phyloP scores from a whole-genome alignment of 2,329 filamentous ascomycete species.

The Paraphoma sp. region DNA sequence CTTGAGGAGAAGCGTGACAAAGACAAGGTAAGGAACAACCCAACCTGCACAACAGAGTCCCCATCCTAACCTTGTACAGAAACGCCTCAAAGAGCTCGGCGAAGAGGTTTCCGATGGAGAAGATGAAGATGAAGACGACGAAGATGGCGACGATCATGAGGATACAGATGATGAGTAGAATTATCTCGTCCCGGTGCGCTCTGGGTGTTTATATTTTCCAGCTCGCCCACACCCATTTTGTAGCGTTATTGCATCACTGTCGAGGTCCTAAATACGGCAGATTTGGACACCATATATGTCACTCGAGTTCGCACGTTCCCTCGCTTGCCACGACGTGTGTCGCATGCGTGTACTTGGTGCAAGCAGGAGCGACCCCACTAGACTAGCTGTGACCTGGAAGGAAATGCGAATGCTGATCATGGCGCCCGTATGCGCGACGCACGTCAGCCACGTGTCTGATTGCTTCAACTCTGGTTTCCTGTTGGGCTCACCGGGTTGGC shows the following conservation, averaged over 20 bases:
- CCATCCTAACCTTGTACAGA: conserved; percentile 39
- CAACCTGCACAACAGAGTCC: no score
- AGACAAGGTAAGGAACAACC: conserved; percentile 40
- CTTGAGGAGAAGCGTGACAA: conserved; percentile 53
- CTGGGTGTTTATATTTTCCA: background rate
- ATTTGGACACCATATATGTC: background rate
- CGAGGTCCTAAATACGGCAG: no score
- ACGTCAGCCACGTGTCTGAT: conserved; percentile 5
- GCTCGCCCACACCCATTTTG: no score
- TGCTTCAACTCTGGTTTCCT: background rate
- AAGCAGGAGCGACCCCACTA: no score
- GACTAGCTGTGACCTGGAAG: no score
- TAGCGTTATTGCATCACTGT: no score
- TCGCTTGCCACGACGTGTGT: background rate
- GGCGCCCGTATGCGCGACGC: background rate
- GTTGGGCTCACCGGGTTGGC: background rate
- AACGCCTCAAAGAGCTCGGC: conserved; percentile 55
- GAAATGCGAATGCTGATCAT: no score
- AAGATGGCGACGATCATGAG: conserved; percentile 31
- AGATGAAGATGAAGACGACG: conserved; percentile 47
- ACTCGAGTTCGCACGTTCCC: background rate
- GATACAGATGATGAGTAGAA: conserved; percentile 25
- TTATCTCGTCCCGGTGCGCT: background rate
- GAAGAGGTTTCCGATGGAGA: conserved; percentile 52
- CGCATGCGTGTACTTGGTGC: background rate